Evolutionary conservation across 108 stramenopile species (phyloP).

Genomic region (Licmophora abbreviata): DNA sequence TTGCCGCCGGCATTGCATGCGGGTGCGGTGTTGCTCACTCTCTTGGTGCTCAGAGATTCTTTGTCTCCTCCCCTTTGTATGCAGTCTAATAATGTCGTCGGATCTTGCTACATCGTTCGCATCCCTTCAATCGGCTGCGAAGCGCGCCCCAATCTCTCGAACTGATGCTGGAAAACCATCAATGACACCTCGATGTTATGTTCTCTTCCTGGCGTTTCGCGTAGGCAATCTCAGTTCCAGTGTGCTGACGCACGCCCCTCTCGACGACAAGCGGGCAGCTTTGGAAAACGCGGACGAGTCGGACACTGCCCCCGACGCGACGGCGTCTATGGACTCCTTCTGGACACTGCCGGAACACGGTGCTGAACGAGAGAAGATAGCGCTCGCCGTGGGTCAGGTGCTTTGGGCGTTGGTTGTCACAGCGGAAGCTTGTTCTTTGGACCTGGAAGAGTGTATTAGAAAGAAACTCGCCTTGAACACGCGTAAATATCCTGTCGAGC

Average conservation of each 20-base stretch:
- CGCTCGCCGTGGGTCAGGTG: slow-evolving; percentile 6
- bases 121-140: too few species aligned
- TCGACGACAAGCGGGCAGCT: background rate
- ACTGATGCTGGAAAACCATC: background rate
- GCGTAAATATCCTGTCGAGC: slow-evolving; percentile 79
- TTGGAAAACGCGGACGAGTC: too few species aligned
- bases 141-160: too few species aligned
- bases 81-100: too few species aligned
- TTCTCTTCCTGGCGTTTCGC: background rate
- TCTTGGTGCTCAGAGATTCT: too few species aligned
- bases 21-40: too few species aligned
- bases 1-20: too few species aligned
- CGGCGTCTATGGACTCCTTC: too few species aligned
- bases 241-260: slow-evolving; percentile 4
- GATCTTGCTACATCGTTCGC: too few species aligned
- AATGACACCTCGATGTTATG: background rate
- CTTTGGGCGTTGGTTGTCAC: slow-evolving; percentile 18
- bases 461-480: slow-evolving; percentile 72
- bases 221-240: slow-evolving; percentile 2
- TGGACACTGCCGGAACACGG: too few species aligned
- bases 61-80: too few species aligned
- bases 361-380: background rate
- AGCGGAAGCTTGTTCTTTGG: slow-evolving; percentile 14
- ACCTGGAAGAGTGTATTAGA: slow-evolving; percentile 31
- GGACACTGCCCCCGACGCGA: too few species aligned